Base-by-base conservation (phyloP, 495 filamentous ascomycete species). In the Talaromyces stipitatus region DNA sequence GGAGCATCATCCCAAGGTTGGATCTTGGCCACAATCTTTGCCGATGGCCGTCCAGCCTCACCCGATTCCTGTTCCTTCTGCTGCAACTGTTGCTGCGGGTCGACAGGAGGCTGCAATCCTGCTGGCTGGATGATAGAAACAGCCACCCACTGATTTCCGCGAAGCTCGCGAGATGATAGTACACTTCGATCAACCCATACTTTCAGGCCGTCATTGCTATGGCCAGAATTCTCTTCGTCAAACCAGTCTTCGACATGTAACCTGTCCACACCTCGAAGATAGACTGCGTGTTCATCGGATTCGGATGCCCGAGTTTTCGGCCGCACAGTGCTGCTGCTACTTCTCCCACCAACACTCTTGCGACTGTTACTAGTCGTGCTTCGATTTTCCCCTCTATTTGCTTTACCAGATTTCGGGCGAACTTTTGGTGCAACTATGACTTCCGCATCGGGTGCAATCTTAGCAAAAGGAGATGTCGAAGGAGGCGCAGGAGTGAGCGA, bases 381-480 rank as follows among this genome's bases (percentile, higher is more conserved):
- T 61, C 83, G 80, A 67, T 73, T 90, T 52, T 85, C 82, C 16
- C 72, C 75, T 12, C 70, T 69, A 36, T 78, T 72, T 24, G 80
- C 80, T 50, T 82, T 81, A 36, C 70, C 71, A 28, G 75, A 72
- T 51, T 82, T 82, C 27, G 82, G 77, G n/a, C 87, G 80, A 16
- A 79, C 85, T 69, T 98, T 98, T 1, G 94, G 94, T 3, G 94
- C 92, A 23, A 98, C 95, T 57, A 96, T 92, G 50, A 97, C 91
- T 71, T 98, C 94, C 20, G 90, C 92, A 66, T 97, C 91, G 0
- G 92, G 87, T 0, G 88, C 85, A 57, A 98, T 88, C 71, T 95
- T 97, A 26, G 91, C 92, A 66, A 96, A 96, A 2, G 88, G 80
- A 6, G 85, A 83, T 20, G 83, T 80, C 2, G 81, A 76, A 29